These are phyloP conservation scores for Amoeboaphelidium protococcarum DNA, from an alignment of 371 early-diverging fungal species.

Conservation along the genomic window DNA sequence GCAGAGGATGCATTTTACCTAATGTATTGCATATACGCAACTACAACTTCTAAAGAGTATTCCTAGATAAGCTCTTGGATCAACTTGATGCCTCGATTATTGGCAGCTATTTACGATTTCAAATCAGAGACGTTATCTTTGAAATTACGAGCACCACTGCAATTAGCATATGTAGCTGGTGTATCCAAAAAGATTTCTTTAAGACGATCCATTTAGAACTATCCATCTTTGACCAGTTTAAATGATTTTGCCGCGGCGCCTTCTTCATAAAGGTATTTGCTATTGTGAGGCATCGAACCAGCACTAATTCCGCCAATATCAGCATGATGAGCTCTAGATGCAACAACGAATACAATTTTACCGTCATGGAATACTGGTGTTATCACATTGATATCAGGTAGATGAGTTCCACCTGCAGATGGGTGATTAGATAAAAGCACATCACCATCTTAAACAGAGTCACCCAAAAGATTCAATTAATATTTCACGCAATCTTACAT, in stretches of 20 bases:
- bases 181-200: slow-evolving; percentile 36
- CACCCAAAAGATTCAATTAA: slow-evolving; percentile 34
- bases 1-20: slow-evolving; percentile 62
- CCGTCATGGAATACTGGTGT: slow-evolving; percentile 68
- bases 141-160: slow-evolving; percentile 44
- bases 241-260: slow-evolving; percentile 74
- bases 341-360: slow-evolving; percentile 71
- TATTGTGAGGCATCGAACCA: slow-evolving; percentile 1
- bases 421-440: slow-evolving; percentile 88
- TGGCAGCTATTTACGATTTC: slow-evolving; percentile 54
- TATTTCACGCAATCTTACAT: slow-evolving; percentile 75
- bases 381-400: slow-evolving; percentile 75
- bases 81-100: slow-evolving; percentile 67
- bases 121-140: background rate
- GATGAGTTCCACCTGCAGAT: slow-evolving; percentile 78
- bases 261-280: slow-evolving; percentile 41
- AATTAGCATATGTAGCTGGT: slow-evolving; percentile 57
- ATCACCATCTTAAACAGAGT: slow-evolving; percentile 45
- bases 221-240: slow-evolving; percentile 49
- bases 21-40: slow-evolving; percentile 69
- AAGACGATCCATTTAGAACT: slow-evolving; percentile 48
- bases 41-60: slow-evolving; percentile 58
- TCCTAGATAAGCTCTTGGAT: slow-evolving; percentile 51
- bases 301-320: slow-evolving; percentile 53
- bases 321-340: slow-evolving; percentile 64